phyloP scores from a whole-genome alignment of 768 basidiomycete species.

The Suillus cothurnatus region DNA sequence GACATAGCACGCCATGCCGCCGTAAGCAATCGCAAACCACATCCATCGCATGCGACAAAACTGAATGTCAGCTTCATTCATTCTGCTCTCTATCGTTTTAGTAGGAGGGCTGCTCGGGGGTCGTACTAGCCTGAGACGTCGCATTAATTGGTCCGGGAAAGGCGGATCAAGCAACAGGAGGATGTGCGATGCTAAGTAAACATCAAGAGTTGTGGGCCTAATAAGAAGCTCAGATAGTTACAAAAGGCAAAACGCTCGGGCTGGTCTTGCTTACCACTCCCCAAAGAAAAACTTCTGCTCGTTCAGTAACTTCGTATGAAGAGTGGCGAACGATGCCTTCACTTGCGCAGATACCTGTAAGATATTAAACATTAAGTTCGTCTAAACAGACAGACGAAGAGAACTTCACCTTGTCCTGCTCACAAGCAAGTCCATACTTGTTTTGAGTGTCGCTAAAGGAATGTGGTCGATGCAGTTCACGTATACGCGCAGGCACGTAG shows the following conservation, averaged over 20 bases:
- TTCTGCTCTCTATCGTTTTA: constrained; percentile 15
- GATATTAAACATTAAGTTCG: neutral
- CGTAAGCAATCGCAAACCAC: constrained; percentile 51
- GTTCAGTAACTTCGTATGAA: constrained; percentile 58
- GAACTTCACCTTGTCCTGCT: constrained; percentile 53
- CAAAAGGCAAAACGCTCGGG: neutral
- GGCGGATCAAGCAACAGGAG: constrained; percentile 59
- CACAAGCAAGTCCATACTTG: constrained; percentile 56
- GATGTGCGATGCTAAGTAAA: constrained; percentile 69
- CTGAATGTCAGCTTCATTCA: constrained; percentile 44
- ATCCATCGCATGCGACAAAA: constrained; percentile 48
- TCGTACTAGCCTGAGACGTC: constrained; percentile 37
- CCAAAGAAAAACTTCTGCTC: constrained; percentile 52
- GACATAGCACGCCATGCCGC: constrained; percentile 44
- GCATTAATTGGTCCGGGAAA: constrained; percentile 62
- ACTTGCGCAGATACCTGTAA: constrained; percentile 57
- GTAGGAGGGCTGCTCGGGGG: constrained; percentile 22
- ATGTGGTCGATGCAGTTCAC: constrained; percentile 52
- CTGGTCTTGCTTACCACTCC: constrained; percentile 41
- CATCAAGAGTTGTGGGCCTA: constrained; percentile 66
- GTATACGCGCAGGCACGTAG: constrained; percentile 69
- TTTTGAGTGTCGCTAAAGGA: constrained; percentile 33
- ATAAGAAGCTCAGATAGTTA: neutral
- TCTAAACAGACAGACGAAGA: neutral
- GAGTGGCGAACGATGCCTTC: constrained; percentile 48